A percentile compares a stretch with the other conserved stretches of the same genome.
Conservation (phyloP, 306 rosid genomes). For the Quercus suber region DNA sequence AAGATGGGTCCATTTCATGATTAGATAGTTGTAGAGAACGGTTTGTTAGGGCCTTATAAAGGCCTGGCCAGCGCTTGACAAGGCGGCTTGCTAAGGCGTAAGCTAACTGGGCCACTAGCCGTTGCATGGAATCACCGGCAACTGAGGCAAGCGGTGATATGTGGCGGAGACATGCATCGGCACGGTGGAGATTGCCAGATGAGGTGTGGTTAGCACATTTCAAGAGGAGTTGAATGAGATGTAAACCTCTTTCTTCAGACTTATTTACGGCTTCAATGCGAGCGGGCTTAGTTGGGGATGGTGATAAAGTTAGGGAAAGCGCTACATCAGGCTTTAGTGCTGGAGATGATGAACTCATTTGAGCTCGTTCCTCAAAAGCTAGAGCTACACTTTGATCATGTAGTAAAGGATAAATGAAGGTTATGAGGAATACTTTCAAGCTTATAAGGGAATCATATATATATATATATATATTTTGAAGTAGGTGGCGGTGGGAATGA, state of each 20-base stretch:
- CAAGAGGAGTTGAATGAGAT: slow-evolving; percentile 22
- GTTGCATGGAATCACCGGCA: slow-evolving; percentile 25
- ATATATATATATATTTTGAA: neutral
- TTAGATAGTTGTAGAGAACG: neutral
- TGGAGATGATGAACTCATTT: slow-evolving; percentile 2
- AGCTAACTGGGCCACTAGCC: slow-evolving; percentile 23
- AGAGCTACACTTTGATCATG: neutral
- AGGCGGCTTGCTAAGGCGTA: slow-evolving; percentile 7
- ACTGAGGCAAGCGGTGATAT: slow-evolving; percentile 20
- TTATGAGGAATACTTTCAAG: neutral
- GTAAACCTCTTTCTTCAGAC: slow-evolving; percentile 17
- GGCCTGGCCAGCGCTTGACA: slow-evolving; percentile 17
- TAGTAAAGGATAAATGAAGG: neutral
- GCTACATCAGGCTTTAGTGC: neutral
- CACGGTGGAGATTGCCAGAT: slow-evolving; percentile 24
- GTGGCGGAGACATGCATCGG: slow-evolving; percentile 23
- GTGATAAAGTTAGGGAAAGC: neutral
- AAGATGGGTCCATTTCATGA: neutral
- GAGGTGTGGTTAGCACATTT: slow-evolving; percentile 18
- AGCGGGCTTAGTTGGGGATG: neutral
- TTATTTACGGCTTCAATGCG: neutral
- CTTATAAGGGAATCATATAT: neutral
- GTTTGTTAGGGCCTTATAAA: slow-evolving; percentile 10
- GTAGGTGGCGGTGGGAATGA: neutral
- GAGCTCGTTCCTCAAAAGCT: neutral